Base-by-base conservation (phyloP, 352 stramenopile genomes). In the Phytophthora sp. region DNA sequence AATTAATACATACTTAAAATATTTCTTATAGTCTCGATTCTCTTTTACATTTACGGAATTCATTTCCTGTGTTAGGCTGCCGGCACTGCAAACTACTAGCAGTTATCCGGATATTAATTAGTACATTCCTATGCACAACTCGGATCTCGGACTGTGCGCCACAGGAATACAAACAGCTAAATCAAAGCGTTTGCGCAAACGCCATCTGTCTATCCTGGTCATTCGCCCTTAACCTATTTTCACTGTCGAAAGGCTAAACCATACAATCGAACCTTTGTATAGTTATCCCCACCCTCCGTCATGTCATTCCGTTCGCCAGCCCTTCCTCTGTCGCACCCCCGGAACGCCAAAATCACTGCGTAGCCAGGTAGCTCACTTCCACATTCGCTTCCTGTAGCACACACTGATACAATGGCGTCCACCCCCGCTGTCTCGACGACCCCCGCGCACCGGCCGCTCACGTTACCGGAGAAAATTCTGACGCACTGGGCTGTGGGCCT, bases 391-490 rank as follows among this genome's bases (percentile, higher is more conserved):
- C 12, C 35, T 64, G 23, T 3, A 20, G 31, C 47, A 11, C 39
- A 63, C 26, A 35, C 24, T 44, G 26, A 7, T 13, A 35, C 33
- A 11, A 76, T 73, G 63, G 44, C 63, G 36, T 47, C 57, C 30
- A 21, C 45, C 21, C 16, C 68, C n/a, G 18, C 52, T n/a, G 20
- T 41, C n/a, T 16, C 53, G 2, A 29, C 35, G 38, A 51, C 64
- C 41, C 38, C 60, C 46, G 31, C 65, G 24, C 78, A 81, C 44
- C 80, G 82, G 35, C 83, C 83, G 54, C 84, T 94, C 53, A 89
- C 80, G 67, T 72, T 94, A 59, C 84, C 83, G 11, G 86, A 94
- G 66, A 94, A 94, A 79, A 94, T 94, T 63, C 69, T 94, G 31
- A 77, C 80, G 12, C 69, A 94, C 76, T 88, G 78, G 69, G 84